Evolutionary conservation across 306 rosid genomes (phyloP).

Genomic region (Chamaecrista fasciculata): DNA sequence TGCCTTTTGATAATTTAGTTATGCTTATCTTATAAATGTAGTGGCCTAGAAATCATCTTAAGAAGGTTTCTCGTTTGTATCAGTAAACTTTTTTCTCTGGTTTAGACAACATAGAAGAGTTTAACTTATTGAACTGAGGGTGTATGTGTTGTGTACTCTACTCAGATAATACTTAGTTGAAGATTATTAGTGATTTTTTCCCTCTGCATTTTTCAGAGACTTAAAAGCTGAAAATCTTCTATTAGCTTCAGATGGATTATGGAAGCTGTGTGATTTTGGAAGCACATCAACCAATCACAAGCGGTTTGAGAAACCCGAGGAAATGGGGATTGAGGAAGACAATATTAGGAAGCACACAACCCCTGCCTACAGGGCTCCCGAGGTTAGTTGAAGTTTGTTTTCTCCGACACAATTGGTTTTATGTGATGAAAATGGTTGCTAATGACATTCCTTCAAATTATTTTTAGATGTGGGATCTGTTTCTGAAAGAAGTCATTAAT

Average conservation of each 20-base stretch:
- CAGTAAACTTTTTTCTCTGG: background rate
- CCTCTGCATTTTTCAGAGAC: constrained; percentile 53
- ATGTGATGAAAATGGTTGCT: constrained; percentile 12
- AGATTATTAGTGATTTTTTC: background rate
- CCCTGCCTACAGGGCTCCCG: constrained; percentile 97
- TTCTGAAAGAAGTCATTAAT: constrained; percentile 75
- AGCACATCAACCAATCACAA: constrained; percentile 92
- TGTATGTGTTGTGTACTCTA: background rate
- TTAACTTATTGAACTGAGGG: background rate
- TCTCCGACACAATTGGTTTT: background rate
- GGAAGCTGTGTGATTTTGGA: constrained; percentile 98
- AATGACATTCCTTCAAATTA: constrained; percentile 25
- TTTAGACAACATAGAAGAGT: background rate
- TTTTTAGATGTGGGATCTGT: constrained; percentile 96
- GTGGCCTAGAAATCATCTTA: background rate
- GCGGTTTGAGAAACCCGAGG: constrained; percentile 91
- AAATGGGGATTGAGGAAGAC: constrained; percentile 99
- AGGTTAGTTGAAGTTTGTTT: constrained; percentile 54
- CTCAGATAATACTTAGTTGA: background rate
- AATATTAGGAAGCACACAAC: constrained; percentile 97
- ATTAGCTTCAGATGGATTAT: constrained; percentile 73
- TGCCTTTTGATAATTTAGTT: background rate
- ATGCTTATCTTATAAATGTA: too few species aligned
- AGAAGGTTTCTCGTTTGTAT: background rate
- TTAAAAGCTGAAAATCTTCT: constrained; percentile 90